Evolutionary conservation across 129 eudicot species (phyloP).

Genomic region (Lonicera japonica): DNA sequence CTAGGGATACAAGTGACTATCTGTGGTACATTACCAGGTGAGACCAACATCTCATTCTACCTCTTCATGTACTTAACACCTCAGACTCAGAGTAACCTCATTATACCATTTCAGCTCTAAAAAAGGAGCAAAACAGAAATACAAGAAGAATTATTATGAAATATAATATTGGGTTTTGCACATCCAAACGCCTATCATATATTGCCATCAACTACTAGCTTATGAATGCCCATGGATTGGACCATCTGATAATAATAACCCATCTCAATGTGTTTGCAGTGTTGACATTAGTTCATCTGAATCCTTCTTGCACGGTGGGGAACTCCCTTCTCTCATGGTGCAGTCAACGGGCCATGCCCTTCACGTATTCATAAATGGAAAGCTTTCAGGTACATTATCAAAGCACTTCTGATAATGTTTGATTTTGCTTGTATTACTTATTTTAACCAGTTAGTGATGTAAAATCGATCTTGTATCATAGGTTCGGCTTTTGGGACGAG

Average conservation of each 20-base stretch:
- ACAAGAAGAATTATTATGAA: not conserved
- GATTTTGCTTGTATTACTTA: not conserved
- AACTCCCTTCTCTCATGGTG: conserved; percentile 64
- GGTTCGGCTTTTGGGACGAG: conserved; percentile 84
- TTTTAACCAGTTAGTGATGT: not conserved
- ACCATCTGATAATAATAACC: too few species aligned
- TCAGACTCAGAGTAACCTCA: too few species aligned
- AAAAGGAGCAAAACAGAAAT: too few species aligned
- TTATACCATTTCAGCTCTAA: too few species aligned
- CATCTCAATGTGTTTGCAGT: conserved; percentile 28
- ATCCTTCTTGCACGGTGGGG: conserved; percentile 61
- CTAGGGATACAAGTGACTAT: conserved; percentile 86
- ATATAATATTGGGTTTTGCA: too few species aligned
- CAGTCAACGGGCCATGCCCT: conserved; percentile 82
- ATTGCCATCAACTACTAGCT: too few species aligned
- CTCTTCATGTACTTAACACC: too few species aligned
- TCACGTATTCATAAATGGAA: conserved; percentile 77
- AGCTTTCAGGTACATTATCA: conserved; percentile 57
- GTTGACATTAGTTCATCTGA: conserved; percentile 71
- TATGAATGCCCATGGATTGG: too few species aligned
- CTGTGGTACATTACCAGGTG: conserved; percentile 90
- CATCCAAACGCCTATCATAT: too few species aligned
- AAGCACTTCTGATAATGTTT: not conserved
- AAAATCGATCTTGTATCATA: conserved; percentile 9
- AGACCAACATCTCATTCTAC: conserved; percentile 6